Base-by-base conservation (phyloP, 768 basidiomycete species). In the Xerocomellus chrysenteron region DNA sequence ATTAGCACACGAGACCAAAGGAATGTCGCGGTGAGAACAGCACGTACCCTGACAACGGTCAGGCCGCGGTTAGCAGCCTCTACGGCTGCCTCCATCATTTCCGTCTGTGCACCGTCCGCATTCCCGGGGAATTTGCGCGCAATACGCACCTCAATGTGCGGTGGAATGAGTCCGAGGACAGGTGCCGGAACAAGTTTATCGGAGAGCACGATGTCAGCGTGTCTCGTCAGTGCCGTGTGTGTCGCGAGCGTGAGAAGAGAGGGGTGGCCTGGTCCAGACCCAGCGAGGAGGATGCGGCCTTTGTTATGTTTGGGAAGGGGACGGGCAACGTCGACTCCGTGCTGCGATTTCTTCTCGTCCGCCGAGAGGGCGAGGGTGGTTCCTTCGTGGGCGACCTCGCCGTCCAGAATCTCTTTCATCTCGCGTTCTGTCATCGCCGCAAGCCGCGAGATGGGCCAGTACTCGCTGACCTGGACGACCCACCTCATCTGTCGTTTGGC, bases 41-140 rank as follows among this genome's bases (percentile, higher is more conserved):
- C 1, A 78, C 88, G 47, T 65, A 92, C 91, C 51, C 96, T 79
- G 35, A 99, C 90, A 26, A 99, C 95, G 7, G 85, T 88, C 56
- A 93, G 74, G 0, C 96, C 97, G 17, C 78, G 79, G 48, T 73
- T 76, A 0, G 93, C 95, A 13, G 87, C 94, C 33, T 88, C 89
- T 10, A 98, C 75, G 2, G 94, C 97, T 5, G 88, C 84, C 57
- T 90, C 84, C 93, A 97, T 96, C 80, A 98, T 85, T 74, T 98
- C 97, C 37, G 79, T 82, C 70, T 99, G 97, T 2, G 95, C 94
- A 14, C 88, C 88, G 47, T 99, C 96, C 2, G 94, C 92, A 68
- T 98, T 98, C 0, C 97, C 97, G 0, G 97, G 97, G 75, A 96
- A 98, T 67, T 99, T 99, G 62, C 88, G 88, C 17, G 97, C 97